Conservation (phyloP, 768 basidiomycete genomes). For the Roridomyces roridus region DNA sequence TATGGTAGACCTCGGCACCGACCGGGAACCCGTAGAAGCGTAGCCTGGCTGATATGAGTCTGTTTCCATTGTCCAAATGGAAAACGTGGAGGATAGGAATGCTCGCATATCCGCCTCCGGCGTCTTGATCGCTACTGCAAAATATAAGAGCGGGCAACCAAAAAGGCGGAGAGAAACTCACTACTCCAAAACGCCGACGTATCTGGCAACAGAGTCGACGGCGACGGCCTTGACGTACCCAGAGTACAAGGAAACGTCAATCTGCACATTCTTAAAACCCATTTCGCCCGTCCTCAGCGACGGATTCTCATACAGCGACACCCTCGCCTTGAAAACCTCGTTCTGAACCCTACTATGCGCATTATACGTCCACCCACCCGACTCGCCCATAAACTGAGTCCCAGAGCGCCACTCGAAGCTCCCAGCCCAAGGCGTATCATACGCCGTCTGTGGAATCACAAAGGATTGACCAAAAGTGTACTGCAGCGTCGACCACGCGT, state of each 20-base stretch:
- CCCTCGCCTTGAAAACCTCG: background rate
- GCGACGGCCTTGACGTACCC: conserved; percentile 11
- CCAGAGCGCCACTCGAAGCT: conserved; percentile 3
- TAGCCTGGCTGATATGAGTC: background rate
- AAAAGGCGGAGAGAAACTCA: background rate
- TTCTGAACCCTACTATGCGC: background rate
- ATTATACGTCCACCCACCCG: conserved; percentile 11
- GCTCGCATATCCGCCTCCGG: background rate
- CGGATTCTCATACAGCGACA: background rate
- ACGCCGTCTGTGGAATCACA: background rate
- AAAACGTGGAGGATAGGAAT: conserved; percentile 8
- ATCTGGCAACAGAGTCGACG: conserved; percentile 7
- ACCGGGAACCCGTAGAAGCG: background rate
- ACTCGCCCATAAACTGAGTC: conserved; percentile 14
- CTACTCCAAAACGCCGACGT: conserved; percentile 9
- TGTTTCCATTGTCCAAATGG: background rate
- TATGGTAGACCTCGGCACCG: conserved; percentile 2
- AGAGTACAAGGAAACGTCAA: background rate
- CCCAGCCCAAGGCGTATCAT: conserved; percentile 9
- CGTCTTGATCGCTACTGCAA: background rate
- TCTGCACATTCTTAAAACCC: background rate
- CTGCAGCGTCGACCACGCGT: conserved; percentile 14
- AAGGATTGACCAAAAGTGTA: background rate
- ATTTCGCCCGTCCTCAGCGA: conserved; percentile 4
- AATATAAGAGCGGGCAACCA: no score